Evolutionary conservation across 2,329 filamentous ascomycete species (phyloP).

Genomic region (Alternaria sp.): DNA sequence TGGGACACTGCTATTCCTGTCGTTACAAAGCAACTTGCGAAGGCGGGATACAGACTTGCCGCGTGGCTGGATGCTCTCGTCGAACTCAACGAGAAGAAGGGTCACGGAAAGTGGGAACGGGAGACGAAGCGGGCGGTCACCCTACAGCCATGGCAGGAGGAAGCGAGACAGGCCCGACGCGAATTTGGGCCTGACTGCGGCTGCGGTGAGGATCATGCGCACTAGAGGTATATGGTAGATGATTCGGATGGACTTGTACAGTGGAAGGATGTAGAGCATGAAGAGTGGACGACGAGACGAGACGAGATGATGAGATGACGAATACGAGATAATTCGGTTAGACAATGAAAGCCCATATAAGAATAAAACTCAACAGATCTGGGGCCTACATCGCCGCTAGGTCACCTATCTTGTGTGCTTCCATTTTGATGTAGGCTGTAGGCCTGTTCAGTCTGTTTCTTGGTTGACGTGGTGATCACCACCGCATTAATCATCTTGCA

Average conservation of each 20-base stretch:
- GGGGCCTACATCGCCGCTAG: neutral
- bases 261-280: neutral
- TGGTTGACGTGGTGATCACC: neutral
- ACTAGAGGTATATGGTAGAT: constrained; percentile 8
- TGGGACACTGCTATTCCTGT: constrained; percentile 47
- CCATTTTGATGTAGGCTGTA: neutral
- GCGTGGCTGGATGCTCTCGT: constrained; percentile 42
- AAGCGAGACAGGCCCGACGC: constrained; percentile 32
- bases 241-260: neutral
- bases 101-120: constrained; percentile 11
- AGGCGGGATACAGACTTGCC: constrained; percentile 44
- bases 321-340: neutral
- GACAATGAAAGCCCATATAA: neutral
- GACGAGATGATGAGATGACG: neutral
- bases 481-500: neutral
- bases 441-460: neutral
- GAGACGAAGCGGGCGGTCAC: constrained; percentile 18
- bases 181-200: constrained; percentile 40
- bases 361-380: neutral
- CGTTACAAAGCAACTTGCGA: constrained; percentile 53
- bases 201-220: constrained; percentile 29
- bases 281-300: neutral
- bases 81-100: constrained; percentile 20
- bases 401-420: neutral
- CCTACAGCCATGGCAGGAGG: constrained; percentile 37